Conservation (phyloP, 1,139 yeast species). For the Kurtzmaniella natalensis region DNA sequence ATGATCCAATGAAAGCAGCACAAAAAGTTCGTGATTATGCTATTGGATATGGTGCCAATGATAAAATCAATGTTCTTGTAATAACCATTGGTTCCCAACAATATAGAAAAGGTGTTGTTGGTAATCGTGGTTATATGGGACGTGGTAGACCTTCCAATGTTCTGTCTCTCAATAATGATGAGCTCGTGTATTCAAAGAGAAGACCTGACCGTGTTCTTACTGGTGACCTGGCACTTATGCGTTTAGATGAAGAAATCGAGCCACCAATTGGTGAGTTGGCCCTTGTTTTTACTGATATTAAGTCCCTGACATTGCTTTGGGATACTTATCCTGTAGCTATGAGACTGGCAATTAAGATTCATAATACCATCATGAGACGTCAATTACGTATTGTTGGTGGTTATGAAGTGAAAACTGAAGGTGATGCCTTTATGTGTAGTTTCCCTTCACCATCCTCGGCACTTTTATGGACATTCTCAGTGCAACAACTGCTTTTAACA, state of each 20-base stretch:
- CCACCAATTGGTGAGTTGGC: constrained; percentile 96
- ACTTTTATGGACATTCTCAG: constrained; percentile 89
- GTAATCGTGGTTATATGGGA: constrained; percentile 1
- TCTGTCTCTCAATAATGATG: constrained; percentile 2
- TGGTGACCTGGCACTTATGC: constrained; percentile 77
- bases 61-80: constrained; percentile 81
- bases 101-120: constrained; percentile 13
- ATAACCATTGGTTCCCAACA: constrained; percentile 53
- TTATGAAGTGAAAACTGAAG: constrained; percentile 97
- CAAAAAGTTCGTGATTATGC: constrained; percentile 93
- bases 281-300: constrained; percentile 94
- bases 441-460: constrained; percentile 93
- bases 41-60: constrained; percentile 82
- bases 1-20: constrained; percentile 88
- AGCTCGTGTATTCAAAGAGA: constrained; percentile 36
- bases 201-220: constrained; percentile 36
- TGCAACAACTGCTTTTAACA: constrained; percentile 72
- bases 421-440: constrained; percentile 98
- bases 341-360: constrained; percentile 95
- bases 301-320: constrained; percentile 91
- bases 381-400: constrained; percentile 92
- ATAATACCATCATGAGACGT: constrained; percentile 91
- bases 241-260: constrained; percentile 85
- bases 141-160: constrained; percentile 1
- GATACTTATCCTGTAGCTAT: constrained; percentile 89